A percentile compares a stretch with the other conserved stretches of the same genome.
Conservation (phyloP, 345 rosid species). For the Microcos paniculata region DNA sequence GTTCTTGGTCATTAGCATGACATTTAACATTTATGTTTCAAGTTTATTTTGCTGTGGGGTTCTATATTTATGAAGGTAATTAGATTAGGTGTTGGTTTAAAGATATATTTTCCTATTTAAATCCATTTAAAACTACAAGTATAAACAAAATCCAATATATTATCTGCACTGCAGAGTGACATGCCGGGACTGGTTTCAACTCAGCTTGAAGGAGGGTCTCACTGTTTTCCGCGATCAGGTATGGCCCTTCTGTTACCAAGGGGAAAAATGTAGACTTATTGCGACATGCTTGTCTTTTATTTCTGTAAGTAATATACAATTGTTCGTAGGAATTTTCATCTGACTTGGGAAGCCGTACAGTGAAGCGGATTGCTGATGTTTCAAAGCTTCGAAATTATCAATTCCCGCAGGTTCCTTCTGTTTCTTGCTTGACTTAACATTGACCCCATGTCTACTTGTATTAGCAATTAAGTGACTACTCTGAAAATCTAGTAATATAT, state of each 20-base stretch:
- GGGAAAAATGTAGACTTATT: neutral
- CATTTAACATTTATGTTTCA: neutral
- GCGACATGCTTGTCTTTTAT: neutral
- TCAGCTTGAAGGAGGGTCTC: constrained; percentile 99
- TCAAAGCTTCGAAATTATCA: constrained; percentile 86
- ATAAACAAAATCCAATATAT: constrained; percentile 7
- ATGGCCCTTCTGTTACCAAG: constrained; percentile 6
- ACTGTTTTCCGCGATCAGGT: constrained; percentile 98
- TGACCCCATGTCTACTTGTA: neutral
- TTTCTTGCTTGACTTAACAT: neutral
- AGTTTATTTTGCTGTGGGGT: neutral
- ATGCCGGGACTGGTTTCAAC: constrained; percentile 99
- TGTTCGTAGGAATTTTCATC: constrained; percentile 87
- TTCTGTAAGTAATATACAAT: neutral
- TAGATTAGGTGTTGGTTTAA: neutral
- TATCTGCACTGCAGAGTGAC: constrained; percentile 67
- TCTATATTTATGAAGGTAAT: neutral
- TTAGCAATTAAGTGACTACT: neutral
- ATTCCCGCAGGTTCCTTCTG: constrained; percentile 73
- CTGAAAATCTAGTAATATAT: neutral
- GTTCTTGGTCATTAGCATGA: neutral
- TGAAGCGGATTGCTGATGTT: constrained; percentile 94
- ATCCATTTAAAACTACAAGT: neutral
- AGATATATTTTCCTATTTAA: neutral
- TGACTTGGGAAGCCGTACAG: constrained; percentile 98